phyloP scores from a whole-genome alignment of 352 stramenopile genomes.

The Phytophthora ohioensis region DNA sequence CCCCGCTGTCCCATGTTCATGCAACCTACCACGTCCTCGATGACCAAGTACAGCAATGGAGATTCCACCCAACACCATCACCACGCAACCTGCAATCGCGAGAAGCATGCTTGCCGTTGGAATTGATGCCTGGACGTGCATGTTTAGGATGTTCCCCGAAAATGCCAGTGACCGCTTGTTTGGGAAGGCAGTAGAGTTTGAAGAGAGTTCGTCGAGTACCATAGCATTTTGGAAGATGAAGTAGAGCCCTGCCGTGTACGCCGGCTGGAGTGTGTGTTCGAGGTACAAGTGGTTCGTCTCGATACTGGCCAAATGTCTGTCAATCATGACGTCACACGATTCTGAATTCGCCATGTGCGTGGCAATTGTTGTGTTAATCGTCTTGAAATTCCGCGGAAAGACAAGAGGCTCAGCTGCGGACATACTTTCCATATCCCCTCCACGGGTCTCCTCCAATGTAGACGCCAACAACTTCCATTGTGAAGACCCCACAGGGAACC shows the following conservation, averaged over 20 bases:
- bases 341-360: constrained; percentile 5
- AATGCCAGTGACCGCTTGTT: constrained; percentile 13
- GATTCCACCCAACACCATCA: constrained; percentile 5
- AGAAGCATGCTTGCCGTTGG: constrained; percentile 12
- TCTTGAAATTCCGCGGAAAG: constrained; percentile 22
- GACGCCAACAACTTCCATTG: constrained; percentile 15
- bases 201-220: constrained; percentile 11
- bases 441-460: constrained; percentile 18
- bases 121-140: constrained; percentile 24
- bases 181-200: neutral
- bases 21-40: neutral
- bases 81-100: constrained; percentile 3
- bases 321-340: constrained; percentile 7
- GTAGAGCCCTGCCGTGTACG: constrained; percentile 47
- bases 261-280: constrained; percentile 43
- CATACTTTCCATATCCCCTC: constrained; percentile 3
- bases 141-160: constrained; percentile 22
- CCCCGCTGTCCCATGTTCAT: constrained; percentile 1
- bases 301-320: constrained; percentile 8
- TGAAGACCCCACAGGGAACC: constrained; percentile 5
- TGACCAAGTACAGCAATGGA: neutral
- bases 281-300: constrained; percentile 39
- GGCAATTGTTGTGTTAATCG: constrained; percentile 10
- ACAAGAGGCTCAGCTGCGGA: neutral
- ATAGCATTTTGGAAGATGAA: constrained; percentile 50